These are phyloP conservation scores for Beauveria bassiana DNA, from an alignment of 2,329 filamentous ascomycete species.

Conservation along the genomic window DNA sequence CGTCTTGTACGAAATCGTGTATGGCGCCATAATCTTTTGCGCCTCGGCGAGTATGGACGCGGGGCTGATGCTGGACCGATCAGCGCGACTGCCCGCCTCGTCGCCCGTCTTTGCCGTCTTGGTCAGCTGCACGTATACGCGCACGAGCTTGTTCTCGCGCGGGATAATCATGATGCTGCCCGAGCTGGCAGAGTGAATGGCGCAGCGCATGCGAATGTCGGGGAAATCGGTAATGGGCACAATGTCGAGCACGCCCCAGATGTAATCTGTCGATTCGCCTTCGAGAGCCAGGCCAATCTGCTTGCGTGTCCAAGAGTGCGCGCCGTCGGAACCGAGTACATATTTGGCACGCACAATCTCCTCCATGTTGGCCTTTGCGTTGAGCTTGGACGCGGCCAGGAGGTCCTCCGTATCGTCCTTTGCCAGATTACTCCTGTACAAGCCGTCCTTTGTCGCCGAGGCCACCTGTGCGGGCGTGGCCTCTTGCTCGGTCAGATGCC, in stretches of 20 bases:
- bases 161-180: slow-evolving; percentile 60
- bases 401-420: slow-evolving; percentile 51
- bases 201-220: slow-evolving; percentile 50
- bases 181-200: slow-evolving; percentile 46
- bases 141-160: slow-evolving; percentile 53
- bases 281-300: slow-evolving; percentile 48
- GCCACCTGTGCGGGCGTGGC: slow-evolving; percentile 36
- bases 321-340: slow-evolving; percentile 61
- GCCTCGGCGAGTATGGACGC: slow-evolving; percentile 56
- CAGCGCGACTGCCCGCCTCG: slow-evolving; percentile 30
- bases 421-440: slow-evolving; percentile 52
- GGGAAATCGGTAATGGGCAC: slow-evolving; percentile 44
- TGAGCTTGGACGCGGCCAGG: slow-evolving; percentile 19
- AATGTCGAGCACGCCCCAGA: slow-evolving; percentile 42
- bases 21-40: slow-evolving; percentile 57
- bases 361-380: slow-evolving; percentile 15
- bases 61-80: slow-evolving; percentile 55
- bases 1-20: slow-evolving; percentile 55
- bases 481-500: slow-evolving; percentile 50
- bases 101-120: slow-evolving; percentile 31
- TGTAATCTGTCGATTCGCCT: slow-evolving; percentile 46
- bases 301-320: slow-evolving; percentile 56
- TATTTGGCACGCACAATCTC: slow-evolving; percentile 41
- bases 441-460: slow-evolving; percentile 33
- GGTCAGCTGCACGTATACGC: slow-evolving; percentile 58